These are phyloP conservation scores for Butyriboletus loyo DNA, from an alignment of 768 basidiomycete genomes.

Conservation along the genomic window DNA sequence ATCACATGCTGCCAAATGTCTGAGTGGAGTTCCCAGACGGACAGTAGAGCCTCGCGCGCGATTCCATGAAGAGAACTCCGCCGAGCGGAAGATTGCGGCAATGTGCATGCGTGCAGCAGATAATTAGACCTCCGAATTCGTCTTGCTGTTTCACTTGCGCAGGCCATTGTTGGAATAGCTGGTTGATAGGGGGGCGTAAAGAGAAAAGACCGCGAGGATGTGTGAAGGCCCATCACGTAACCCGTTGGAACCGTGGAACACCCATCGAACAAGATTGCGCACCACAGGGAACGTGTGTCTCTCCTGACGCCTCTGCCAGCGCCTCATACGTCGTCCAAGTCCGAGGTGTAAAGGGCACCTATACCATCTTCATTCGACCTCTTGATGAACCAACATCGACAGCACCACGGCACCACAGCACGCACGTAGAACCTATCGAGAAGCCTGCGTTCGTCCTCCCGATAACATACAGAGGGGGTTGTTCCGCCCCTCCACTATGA, in stretches of 20 bases:
- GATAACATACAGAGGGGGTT: no score
- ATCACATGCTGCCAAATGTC: not conserved
- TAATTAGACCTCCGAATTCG: not conserved
- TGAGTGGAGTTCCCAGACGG: not conserved
- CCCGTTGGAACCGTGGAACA: no score
- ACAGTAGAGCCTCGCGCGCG: not conserved
- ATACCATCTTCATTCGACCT: not conserved
- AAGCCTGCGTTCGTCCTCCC: not conserved
- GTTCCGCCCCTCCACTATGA: no score
- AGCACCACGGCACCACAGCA: not conserved
- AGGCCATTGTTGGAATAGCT: not conserved
- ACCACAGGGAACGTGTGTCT: not conserved
- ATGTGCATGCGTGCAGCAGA: not conserved
- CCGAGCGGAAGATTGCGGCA: not conserved
- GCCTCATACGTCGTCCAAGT: no score
- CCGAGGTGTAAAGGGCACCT: not conserved
- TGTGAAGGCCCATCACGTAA: not conserved
- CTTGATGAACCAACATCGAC: no score
- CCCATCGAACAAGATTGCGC: not conserved
- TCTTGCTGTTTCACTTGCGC: not conserved
- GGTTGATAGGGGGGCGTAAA: not conserved
- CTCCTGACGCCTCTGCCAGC: not conserved
- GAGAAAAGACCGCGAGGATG: not conserved
- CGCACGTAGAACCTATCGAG: no score
- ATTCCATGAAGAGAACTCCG: not conserved